These are phyloP conservation scores for Pittosporum tobira DNA, from an alignment of 129 eudicot genomes.

Conservation along the genomic window DNA sequence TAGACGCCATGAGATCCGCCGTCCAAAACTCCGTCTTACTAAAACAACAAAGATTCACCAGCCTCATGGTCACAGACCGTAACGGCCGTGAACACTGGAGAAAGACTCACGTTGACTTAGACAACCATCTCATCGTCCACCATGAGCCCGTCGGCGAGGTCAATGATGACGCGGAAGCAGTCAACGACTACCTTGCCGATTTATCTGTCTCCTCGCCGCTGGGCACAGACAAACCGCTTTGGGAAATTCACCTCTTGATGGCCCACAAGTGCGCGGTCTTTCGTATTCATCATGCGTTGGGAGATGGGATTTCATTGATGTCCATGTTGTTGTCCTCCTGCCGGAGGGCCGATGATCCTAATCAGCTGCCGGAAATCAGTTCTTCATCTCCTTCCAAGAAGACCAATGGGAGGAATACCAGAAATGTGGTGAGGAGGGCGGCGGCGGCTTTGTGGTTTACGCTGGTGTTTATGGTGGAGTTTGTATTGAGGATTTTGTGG, in stretches of 20 bases:
- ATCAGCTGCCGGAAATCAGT: slow-evolving; percentile 25
- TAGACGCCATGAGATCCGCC: slow-evolving; percentile 28
- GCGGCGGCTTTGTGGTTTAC: slow-evolving; percentile 39
- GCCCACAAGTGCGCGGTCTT: slow-evolving; percentile 57
- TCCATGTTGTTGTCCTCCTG: slow-evolving; percentile 51
- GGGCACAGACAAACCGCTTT: slow-evolving; percentile 54
- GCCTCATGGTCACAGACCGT: slow-evolving; percentile 44
- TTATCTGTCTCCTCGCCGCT: slow-evolving; percentile 60
- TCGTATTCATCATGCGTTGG: slow-evolving; percentile 87
- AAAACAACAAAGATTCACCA: slow-evolving; percentile 70
- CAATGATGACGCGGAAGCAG: slow-evolving; percentile 27
- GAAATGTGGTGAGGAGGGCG: slow-evolving; percentile 9
- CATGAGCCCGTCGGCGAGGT: slow-evolving; percentile 16
- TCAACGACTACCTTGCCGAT: slow-evolving; percentile 63
- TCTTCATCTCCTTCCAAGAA: background rate
- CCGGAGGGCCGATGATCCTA: slow-evolving; percentile 33
- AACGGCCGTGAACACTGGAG: slow-evolving; percentile 57
- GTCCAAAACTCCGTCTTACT: slow-evolving; percentile 40
- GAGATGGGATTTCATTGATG: slow-evolving; percentile 79
- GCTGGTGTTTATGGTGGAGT: slow-evolving; percentile 35
- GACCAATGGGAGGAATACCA: background rate
- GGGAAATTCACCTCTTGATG: slow-evolving; percentile 67
- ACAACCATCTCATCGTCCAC: slow-evolving; percentile 48
- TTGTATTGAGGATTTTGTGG: slow-evolving; percentile 42
- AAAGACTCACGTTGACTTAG: slow-evolving; percentile 39